Conservation (phyloP, 352 stramenopile genomes). For the Phytophthora pluvialis region DNA sequence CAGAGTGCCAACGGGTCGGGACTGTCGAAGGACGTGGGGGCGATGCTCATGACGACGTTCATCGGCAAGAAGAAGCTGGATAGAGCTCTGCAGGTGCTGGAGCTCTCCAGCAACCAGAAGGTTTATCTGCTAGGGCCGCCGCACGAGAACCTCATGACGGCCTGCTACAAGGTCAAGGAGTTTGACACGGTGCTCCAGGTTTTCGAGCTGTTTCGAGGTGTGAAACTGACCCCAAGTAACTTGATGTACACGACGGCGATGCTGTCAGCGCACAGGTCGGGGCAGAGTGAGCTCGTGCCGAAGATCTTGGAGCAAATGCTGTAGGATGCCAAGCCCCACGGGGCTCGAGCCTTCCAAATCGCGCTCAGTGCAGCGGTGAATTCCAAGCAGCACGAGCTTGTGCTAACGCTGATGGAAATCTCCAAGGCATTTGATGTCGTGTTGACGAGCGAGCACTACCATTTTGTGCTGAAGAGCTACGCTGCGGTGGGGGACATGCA, state of each 20-base stretch:
- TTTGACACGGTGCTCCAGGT: slow-evolving; percentile 63
- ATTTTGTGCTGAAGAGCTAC: slow-evolving; percentile 77
- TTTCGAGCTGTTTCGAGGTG: slow-evolving; percentile 69
- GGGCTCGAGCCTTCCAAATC: slow-evolving; percentile 14
- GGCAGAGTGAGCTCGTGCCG: slow-evolving; percentile 3
- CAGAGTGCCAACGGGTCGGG: slow-evolving; percentile 31
- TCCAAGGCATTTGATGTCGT: slow-evolving; percentile 60
- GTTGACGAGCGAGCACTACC: slow-evolving; percentile 70
- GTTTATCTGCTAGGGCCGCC: slow-evolving; percentile 54
- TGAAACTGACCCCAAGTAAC: slow-evolving; percentile 60
- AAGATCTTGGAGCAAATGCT: slow-evolving; percentile 22
- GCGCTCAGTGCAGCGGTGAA: slow-evolving; percentile 71
- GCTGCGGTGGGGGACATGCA: slow-evolving; percentile 60
- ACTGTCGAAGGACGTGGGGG: slow-evolving; percentile 50
- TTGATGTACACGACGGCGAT: slow-evolving; percentile 66
- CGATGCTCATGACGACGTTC: slow-evolving; percentile 53
- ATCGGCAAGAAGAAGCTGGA: slow-evolving; percentile 33
- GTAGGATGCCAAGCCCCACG: slow-evolving; percentile 10
- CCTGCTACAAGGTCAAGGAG: slow-evolving; percentile 61
- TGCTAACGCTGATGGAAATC: slow-evolving; percentile 77
- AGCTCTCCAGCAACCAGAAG: slow-evolving; percentile 52
- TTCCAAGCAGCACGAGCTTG: slow-evolving; percentile 64
- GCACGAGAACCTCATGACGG: slow-evolving; percentile 63
- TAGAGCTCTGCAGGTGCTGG: slow-evolving; percentile 57
- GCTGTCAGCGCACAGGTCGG: slow-evolving; percentile 10